A percentile compares a stretch with the other conserved stretches of the same genome.
Evolutionary conservation across 2,329 filamentous ascomycete genomes (phyloP).

Genomic region (Dactylonectria estremocensis): DNA sequence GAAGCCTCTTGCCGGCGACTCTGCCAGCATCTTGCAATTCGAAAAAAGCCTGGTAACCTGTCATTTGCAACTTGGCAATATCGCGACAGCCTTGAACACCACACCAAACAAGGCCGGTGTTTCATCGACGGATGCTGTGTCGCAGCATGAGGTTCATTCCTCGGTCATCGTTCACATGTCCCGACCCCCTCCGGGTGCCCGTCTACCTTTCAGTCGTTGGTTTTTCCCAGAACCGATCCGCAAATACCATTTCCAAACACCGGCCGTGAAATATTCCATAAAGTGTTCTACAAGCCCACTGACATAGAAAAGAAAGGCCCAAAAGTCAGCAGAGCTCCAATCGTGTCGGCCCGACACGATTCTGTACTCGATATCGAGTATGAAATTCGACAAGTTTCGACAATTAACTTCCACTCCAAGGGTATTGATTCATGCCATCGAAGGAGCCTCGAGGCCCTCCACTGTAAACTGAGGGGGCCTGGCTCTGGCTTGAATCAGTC

Average conservation of each 20-base stretch:
- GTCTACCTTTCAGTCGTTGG: conserved; percentile 27
- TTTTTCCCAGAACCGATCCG: conserved; percentile 30
- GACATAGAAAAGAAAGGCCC: conserved; percentile 40
- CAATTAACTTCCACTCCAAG: conserved; percentile 67
- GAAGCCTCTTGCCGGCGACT: not conserved
- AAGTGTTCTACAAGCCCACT: conserved; percentile 49
- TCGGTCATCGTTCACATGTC: conserved; percentile 7
- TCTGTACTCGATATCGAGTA: conserved; percentile 39
- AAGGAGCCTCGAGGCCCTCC: conserved; percentile 61
- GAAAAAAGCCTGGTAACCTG: not conserved
- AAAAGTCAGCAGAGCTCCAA: conserved; percentile 35
- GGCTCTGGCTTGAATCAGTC: conserved; percentile 56
- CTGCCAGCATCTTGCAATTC: not conserved
- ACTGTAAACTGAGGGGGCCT: conserved; percentile 59
- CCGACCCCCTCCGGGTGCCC: conserved; percentile 12
- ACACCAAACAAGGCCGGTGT: conserved; percentile 7
- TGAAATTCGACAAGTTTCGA: conserved; percentile 12
- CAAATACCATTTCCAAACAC: conserved; percentile 43
- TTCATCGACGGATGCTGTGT: conserved; percentile 9
- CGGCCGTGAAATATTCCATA: conserved; percentile 39
- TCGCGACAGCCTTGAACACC: not conserved
- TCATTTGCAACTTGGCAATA: not conserved
- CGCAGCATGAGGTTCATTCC: conserved; percentile 8
- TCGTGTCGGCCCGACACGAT: conserved; percentile 41
- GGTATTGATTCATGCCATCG: conserved; percentile 69